Percentiles rank a stretch among this genome's conserved stretches.
Conservation (phyloP, 1,284 basidiomycete genomes). For the Porodaedalea pini region DNA sequence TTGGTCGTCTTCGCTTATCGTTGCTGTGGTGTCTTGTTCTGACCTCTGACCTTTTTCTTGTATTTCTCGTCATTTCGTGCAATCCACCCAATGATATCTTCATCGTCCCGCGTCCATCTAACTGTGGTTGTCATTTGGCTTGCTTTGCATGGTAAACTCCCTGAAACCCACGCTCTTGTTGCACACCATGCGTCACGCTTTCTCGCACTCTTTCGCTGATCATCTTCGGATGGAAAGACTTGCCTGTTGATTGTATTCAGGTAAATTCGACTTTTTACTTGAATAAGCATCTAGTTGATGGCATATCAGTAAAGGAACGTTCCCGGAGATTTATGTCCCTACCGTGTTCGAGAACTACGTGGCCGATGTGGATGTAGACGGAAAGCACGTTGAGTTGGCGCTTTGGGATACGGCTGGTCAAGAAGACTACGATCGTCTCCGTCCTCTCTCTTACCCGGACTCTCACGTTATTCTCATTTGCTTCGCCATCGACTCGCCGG, state of each 20-base stretch:
- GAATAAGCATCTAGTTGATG: not conserved
- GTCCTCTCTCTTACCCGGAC: constrained; percentile 89
- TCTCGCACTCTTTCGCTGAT: not conserved
- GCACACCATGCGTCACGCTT: too few species aligned
- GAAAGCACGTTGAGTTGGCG: constrained; percentile 88
- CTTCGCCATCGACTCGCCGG: constrained; percentile 89
- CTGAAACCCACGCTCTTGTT: not conserved
- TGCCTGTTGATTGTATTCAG: constrained; percentile 82
- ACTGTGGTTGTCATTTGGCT: too few species aligned
- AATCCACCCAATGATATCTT: too few species aligned
- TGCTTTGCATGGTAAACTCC: not conserved
- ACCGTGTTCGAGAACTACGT: constrained; percentile 93
- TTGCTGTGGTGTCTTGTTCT: constrained; percentile 1
- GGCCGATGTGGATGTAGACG: constrained; percentile 86
- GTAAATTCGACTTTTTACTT: not conserved
- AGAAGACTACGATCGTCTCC: constrained; percentile 87
- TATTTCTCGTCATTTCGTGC: not conserved
- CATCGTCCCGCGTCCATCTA: too few species aligned
- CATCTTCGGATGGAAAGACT: constrained; percentile 42
- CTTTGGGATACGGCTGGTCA: constrained; percentile 96
- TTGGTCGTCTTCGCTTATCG: constrained; percentile 27
- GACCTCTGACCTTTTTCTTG: not conserved
- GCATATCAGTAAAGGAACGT: constrained; percentile 71
- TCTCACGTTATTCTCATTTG: constrained; percentile 93
- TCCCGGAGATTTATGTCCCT: constrained; percentile 90